Percentiles rank a stretch among this genome's conserved stretches.
These are phyloP conservation scores for Trichocladium uniseriatum DNA, from an alignment of 495 filamentous ascomycete species.

Conservation along the genomic window DNA sequence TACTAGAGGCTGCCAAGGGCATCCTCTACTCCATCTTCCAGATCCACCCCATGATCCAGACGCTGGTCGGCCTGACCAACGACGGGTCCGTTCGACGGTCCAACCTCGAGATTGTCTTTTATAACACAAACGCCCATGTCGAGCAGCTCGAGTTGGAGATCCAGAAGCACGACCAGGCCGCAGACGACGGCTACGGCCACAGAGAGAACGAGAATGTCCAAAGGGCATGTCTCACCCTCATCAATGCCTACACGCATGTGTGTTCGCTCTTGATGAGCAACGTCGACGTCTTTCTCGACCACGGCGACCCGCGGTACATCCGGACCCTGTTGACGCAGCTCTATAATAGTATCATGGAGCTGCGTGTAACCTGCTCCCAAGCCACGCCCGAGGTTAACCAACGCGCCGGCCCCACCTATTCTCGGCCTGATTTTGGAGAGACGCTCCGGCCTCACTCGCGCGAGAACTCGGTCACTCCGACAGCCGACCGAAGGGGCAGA, in stretches of 20 bases:
- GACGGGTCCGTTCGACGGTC: conserved; percentile 58
- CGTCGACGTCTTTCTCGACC: conserved; percentile 58
- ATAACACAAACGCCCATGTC: conserved; percentile 64
- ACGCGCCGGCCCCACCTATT: conserved; percentile 9
- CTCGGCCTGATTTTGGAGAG: conserved; percentile 26
- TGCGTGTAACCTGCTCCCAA: conserved; percentile 42
- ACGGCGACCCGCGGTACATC: conserved; percentile 69
- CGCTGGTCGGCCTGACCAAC: conserved; percentile 59
- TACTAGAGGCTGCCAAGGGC: conserved; percentile 75
- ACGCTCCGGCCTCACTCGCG: conserved; percentile 38
- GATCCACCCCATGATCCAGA: conserved; percentile 65
- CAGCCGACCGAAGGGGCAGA: conserved; percentile 45
- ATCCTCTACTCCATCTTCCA: conserved; percentile 79
- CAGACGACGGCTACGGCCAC: conserved; percentile 40
- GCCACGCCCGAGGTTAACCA: conserved; percentile 8
- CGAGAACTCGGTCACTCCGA: conserved; percentile 52
- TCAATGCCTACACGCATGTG: conserved; percentile 68
- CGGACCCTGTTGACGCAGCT: conserved; percentile 71
- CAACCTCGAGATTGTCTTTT: conserved; percentile 67
- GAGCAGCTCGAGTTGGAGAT: conserved; percentile 67
- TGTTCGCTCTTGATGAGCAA: conserved; percentile 60
- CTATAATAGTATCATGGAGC: conserved; percentile 71
- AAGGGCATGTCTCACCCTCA: conserved; percentile 56
- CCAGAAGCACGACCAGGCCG: conserved; percentile 50
- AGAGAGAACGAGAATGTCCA: conserved; percentile 59